These are phyloP conservation scores for Proliferodiscus dingleyae DNA, from an alignment of 2,329 filamentous ascomycete species.

Conservation along the genomic window DNA sequence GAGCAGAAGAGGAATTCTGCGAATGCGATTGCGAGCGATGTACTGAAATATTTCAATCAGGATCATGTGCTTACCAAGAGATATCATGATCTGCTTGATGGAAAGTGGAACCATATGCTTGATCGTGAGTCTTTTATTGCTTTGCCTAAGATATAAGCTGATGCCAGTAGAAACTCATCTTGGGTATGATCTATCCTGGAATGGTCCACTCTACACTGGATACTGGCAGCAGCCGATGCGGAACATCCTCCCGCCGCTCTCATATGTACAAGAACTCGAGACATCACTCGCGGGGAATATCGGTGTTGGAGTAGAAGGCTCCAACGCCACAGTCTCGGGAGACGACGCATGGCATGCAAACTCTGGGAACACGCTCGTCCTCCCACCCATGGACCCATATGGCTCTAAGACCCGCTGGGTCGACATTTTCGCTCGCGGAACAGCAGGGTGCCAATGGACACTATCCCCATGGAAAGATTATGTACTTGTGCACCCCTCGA, in stretches of 20 bases:
- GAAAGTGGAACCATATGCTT: conserved; percentile 60
- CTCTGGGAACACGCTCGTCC: conserved; percentile 46
- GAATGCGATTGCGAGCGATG: conserved; percentile 48
- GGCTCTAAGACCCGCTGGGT: conserved; percentile 53
- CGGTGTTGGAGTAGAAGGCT: conserved; percentile 59
- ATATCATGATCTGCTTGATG: conserved; percentile 53
- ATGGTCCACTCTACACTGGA: conserved; percentile 15
- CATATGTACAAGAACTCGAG: conserved; percentile 54
- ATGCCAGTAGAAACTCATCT: conserved; percentile 44
- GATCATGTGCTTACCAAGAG: conserved; percentile 51
- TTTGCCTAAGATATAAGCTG: conserved; percentile 19
- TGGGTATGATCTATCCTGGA: conserved; percentile 38
- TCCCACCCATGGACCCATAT: conserved; percentile 55
- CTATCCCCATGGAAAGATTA: conserved; percentile 45
- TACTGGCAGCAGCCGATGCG: conserved; percentile 70
- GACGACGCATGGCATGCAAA: conserved; percentile 60
- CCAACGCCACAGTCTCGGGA: conserved; percentile 62
- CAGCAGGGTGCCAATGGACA: conserved; percentile 45
- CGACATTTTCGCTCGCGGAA: conserved; percentile 58
- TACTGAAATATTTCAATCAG: conserved; percentile 49
- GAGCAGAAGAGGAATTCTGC: conserved; percentile 52
- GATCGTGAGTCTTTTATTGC: conserved; percentile 38
- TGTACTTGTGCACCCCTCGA: conserved; percentile 45
- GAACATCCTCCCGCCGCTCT: conserved; percentile 57
- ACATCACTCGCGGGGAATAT: conserved; percentile 57